Conservation (phyloP, 495 filamentous ascomycete genomes). For the Tuber magnatum region DNA sequence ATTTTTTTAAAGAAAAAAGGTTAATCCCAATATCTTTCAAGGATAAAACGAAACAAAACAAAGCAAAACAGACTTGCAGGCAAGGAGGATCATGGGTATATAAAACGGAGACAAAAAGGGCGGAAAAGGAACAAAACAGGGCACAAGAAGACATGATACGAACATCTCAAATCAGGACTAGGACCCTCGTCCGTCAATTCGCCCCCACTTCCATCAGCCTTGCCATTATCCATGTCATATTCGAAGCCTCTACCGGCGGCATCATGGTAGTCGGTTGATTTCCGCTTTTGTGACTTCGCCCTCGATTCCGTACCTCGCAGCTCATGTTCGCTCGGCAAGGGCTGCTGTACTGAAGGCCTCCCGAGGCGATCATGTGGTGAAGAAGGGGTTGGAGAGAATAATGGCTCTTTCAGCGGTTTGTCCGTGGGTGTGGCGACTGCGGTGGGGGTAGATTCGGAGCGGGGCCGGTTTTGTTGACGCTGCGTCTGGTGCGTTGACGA, state of each 20-base stretch:
- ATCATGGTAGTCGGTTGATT: conserved; percentile 25
- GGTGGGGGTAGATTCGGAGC: conserved; percentile 33
- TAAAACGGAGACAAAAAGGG: conserved; percentile 20
- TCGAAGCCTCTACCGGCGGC: conserved; percentile 15
- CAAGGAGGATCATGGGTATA: conserved; percentile 24
- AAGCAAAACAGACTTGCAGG: conserved; percentile 6
- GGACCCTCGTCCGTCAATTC: conserved; percentile 17
- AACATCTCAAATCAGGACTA: conserved; percentile 33
- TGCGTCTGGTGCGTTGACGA: conserved; percentile 19
- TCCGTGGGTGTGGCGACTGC: conserved; percentile 38
- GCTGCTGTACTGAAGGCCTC: conserved; percentile 17
- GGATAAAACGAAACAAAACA: conserved; percentile 8
- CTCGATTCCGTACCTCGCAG: conserved; percentile 10
- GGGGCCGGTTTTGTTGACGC: conserved; percentile 36
- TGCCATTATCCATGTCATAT: conserved; percentile 12
- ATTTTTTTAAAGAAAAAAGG: conserved; percentile 10
- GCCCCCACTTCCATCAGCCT: conserved; percentile 23
- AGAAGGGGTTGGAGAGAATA: conserved; percentile 23
- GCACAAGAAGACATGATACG: conserved; percentile 26
- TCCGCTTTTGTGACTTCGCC: conserved; percentile 29
- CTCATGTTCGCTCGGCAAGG: conserved; percentile 17
- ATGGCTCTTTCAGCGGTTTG: conserved; percentile 17
- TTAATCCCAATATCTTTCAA: conserved; percentile 22
- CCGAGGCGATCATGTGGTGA: conserved; percentile 28
- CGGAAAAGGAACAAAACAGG: conserved; percentile 15